phyloP scores from a whole-genome alignment of 2,329 filamentous ascomycete genomes.

The Fusarium sp. region DNA sequence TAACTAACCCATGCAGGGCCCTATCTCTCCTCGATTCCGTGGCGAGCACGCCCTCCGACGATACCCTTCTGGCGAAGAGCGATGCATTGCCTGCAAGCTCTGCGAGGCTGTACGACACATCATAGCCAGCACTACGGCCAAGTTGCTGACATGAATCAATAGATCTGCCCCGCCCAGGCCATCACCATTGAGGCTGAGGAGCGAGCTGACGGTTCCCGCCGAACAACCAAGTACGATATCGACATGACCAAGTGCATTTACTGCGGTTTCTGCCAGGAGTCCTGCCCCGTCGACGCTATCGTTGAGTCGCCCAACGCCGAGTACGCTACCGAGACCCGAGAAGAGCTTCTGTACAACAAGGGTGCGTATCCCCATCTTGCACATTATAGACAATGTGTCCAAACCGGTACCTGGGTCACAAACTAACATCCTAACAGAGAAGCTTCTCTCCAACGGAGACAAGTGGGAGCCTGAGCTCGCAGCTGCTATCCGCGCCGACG shows the following conservation, averaged over 20 bases:
- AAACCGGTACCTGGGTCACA: background rate
- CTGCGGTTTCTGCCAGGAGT: constrained; percentile 99
- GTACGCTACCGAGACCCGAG: constrained; percentile 77
- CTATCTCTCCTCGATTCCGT: constrained; percentile 97
- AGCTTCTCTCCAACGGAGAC: constrained; percentile 88
- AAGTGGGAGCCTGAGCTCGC: constrained; percentile 99
- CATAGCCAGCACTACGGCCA: background rate
- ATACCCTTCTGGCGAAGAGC: constrained; percentile 97
- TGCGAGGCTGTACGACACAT: constrained; percentile 80
- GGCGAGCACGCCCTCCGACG: constrained; percentile 96
- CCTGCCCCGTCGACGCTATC: constrained; percentile 95
- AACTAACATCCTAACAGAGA: constrained; percentile 67
- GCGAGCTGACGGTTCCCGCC: constrained; percentile 92
- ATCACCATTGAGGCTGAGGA: constrained; percentile 99
- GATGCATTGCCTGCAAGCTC: constrained; percentile 99
- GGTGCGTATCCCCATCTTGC: constrained; percentile 55
- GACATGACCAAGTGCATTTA: constrained; percentile 99
- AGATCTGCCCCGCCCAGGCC: constrained; percentile 95
- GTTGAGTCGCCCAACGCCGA: constrained; percentile 74
- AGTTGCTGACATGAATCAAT: constrained; percentile 28
- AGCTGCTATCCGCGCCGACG: constrained; percentile 90
- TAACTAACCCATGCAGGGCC: constrained; percentile 68
- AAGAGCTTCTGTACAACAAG: constrained; percentile 98
- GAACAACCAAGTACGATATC: constrained; percentile 98
- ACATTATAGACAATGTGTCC: background rate